phyloP scores from a whole-genome alignment of 768 basidiomycete species.

The Paxillus ammoniavirescens region DNA sequence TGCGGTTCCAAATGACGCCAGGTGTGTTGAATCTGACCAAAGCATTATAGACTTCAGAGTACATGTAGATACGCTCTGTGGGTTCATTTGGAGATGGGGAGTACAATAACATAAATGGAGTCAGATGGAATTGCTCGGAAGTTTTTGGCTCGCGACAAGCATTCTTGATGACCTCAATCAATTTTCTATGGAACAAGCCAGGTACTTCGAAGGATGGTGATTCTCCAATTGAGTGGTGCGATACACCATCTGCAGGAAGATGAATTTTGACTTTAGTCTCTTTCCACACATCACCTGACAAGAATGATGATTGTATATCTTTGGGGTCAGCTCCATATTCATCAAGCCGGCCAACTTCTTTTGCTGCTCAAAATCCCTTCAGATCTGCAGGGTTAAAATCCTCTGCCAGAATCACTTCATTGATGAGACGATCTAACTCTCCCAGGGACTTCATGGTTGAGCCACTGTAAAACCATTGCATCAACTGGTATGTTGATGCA shows the following conservation, averaged over 20 bases:
- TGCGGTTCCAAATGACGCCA: conserved; percentile 18
- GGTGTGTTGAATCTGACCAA: conserved; percentile 23
- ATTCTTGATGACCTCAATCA: neutral
- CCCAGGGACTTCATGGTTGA: conserved; percentile 8
- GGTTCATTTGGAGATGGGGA: neutral
- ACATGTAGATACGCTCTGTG: conserved; percentile 12
- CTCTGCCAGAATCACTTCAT: conserved; percentile 4
- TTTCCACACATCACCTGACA: neutral
- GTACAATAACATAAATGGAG: neutral
- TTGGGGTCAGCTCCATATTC: neutral
- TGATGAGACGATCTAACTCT: conserved; percentile 6
- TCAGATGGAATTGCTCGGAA: neutral
- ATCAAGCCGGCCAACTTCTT: neutral
- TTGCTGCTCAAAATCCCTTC: neutral
- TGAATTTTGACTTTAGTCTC: neutral
- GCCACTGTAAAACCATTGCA: conserved; percentile 23
- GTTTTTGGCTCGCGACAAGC: neutral
- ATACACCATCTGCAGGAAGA: neutral
- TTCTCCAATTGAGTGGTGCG: neutral
- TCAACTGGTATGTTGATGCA: conserved; percentile 8
- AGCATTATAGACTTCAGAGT: conserved; percentile 23
- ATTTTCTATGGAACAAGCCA: neutral
- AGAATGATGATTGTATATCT: neutral
- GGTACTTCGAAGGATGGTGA: neutral
- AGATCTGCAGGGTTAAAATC: conserved; percentile 11